Base-by-base conservation (phyloP, 495 filamentous ascomycete species). In the Neurospora tetraspora region DNA sequence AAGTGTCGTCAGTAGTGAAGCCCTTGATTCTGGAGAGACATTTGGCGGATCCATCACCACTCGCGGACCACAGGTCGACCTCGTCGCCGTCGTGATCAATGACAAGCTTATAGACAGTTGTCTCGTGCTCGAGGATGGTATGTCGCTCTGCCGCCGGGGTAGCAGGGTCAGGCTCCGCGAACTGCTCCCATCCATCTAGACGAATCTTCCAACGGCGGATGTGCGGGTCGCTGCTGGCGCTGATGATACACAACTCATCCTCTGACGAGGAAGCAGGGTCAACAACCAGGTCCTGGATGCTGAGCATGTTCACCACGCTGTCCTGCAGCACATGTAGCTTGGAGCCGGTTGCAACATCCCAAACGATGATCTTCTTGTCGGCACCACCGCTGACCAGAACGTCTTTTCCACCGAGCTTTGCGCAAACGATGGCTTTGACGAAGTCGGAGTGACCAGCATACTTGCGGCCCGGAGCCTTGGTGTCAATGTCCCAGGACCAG, bases 381-480 rank as follows among this genome's bases (percentile, higher is more conserved):
- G 93, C 91, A 39, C 93, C 92, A 27, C 95, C 95, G 14, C 93
- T 94, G 68, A 98, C 86, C 31, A 99, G 87, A 16, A 91, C 74
- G 74, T 93, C 87, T 68, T 89, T 85, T 7, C 86, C 89, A 14
- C 81, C 78, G 16, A 91, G 69, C 71, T 80, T 84, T 4, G 85
- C 80, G 74, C 83, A 87, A 18, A 89, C 79, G 1, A 98, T 83
- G 6, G 91, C 85, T 80, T 95, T 97, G 71, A 99, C 92, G 77
- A 99, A 99, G 78, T 99, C 96, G 1, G 88, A 85, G 78, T 99
- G 96, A 12, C 93, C 96, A 47, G 84, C 85, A 78, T 92, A 96
- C 70, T 85, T 89, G 61, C 81, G 83, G 12, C 81, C 82, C 0
- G 82, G 85, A 14, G 84, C 76, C 34, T 84, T 83, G 3, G 88